Evolutionary conservation across 148 eudicot genomes (phyloP), one percentile per base, ranked within the genome.

Genomic region (Silene conica): DNA sequence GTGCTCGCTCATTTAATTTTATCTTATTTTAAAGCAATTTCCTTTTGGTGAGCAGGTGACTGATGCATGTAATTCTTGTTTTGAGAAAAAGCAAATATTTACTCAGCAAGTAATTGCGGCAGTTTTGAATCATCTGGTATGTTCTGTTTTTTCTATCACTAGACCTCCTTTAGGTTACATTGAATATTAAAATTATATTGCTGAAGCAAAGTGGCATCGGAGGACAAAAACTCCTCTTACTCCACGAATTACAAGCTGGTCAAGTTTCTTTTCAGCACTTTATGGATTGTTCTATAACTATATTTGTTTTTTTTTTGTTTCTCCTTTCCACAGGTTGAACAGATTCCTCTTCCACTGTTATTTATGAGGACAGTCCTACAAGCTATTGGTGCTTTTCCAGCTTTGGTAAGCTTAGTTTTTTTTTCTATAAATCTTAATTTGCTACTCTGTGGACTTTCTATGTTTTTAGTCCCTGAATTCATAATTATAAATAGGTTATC

Each of bases 291-390:
- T 18, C 23, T 69, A 16, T 23, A 50, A 52, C 18, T 16, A 16
- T 52, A 25, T 69, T 65, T 23, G 52, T 20, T 19, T 43, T 21
- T 43, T 43, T 21, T 1, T 8, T 45, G 31, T 43, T 62, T 70
- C 56, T 68, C 22, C 67, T 38, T 70, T 25, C 83, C 34, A 50
- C 88, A 95, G 99, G 99, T 95, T 82, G 97, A 90, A 80, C 99
- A 92, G 84, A 95, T 89, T 84, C 99, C 99, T 75, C 96, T 90
- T 71, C 97, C 99, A 19, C 70, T 95, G 54, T 74, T 95, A 73
- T 95, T 95, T 83, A 95, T 95, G 99, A 89, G 99, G 14, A 92
- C 99, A 65, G 99, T 95, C 45, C 81, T 95, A 74, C 99, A 95
- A 81, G 92, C 99, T 66, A 87, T 90, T 57, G 96, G 94, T 69